Percentiles rank a stretch among this genome's conserved stretches.
Evolutionary conservation across 2,329 filamentous ascomycete genomes (phyloP).

Genomic region (Colletotrichum melonis): DNA sequence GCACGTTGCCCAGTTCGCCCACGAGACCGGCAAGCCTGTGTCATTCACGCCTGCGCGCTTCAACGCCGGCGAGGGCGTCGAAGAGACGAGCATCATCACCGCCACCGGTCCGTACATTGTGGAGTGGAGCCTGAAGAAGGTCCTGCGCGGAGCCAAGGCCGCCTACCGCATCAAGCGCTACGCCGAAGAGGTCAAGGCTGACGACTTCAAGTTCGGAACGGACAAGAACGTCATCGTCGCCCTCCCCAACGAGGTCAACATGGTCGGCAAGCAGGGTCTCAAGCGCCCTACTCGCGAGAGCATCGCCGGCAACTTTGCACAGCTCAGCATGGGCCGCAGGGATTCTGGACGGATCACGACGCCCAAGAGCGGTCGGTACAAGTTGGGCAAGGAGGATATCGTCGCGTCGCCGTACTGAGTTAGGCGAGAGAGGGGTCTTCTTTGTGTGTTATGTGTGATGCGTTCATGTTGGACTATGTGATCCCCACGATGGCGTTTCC

Average conservation of each 20-base stretch:
- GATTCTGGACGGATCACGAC: slow-evolving; percentile 64
- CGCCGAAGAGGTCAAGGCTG: slow-evolving; percentile 93
- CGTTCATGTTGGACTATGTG: slow-evolving; percentile 8
- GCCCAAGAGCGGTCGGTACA: slow-evolving; percentile 71
- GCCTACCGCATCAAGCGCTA: slow-evolving; percentile 98
- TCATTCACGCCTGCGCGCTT: slow-evolving; percentile 93
- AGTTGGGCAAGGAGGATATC: slow-evolving; percentile 83
- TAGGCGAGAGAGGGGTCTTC: not conserved
- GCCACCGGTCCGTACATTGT: slow-evolving; percentile 97
- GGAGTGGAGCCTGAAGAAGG: slow-evolving; percentile 95
- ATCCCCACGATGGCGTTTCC: not conserved
- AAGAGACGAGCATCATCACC: slow-evolving; percentile 95
- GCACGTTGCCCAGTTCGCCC: slow-evolving; percentile 96
- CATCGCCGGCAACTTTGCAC: slow-evolving; percentile 73
- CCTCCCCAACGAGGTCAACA: slow-evolving; percentile 96
- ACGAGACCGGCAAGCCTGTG: slow-evolving; percentile 90
- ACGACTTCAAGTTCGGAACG: slow-evolving; percentile 97
- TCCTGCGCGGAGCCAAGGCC: slow-evolving; percentile 82
- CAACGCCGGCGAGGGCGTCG: slow-evolving; percentile 84
- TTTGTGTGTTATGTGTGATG: slow-evolving; percentile 1
- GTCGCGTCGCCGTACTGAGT: slow-evolving; percentile 76
- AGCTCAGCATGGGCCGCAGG: slow-evolving; percentile 59
- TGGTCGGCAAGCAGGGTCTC: slow-evolving; percentile 89
- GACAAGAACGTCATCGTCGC: slow-evolving; percentile 99
- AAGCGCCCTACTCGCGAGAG: slow-evolving; percentile 93